phyloP scores from a whole-genome alignment of 139 green algal species.

The Tetraselmis chui region DNA sequence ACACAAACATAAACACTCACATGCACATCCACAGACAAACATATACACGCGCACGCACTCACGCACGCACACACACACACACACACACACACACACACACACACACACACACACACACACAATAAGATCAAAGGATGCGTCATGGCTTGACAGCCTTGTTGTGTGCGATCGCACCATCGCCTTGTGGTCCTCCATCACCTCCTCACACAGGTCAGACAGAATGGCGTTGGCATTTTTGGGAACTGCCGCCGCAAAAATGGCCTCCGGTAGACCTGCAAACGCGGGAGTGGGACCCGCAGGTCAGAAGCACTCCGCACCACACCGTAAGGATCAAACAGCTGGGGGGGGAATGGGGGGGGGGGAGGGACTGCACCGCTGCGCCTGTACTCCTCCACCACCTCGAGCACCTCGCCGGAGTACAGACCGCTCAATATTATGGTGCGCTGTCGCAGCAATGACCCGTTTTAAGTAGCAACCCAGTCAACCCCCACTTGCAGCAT shows the following conservation, averaged over 20 bases:
- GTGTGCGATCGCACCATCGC: not conserved
- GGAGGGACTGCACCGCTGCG: not conserved
- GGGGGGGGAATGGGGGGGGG: not conserved
- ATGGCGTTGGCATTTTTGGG: not conserved
- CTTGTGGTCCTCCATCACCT: not conserved
- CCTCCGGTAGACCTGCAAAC: not conserved
- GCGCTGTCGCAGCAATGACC: not conserved
- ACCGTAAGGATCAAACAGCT: too few relatives aligned
- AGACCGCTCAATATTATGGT: not conserved
- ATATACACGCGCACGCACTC: too few relatives aligned
- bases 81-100: too few relatives aligned
- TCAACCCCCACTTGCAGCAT: too few relatives aligned
- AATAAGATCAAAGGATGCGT: too few relatives aligned
- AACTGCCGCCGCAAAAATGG: not conserved
- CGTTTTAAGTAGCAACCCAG: not conserved
- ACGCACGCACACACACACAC: too few relatives aligned
- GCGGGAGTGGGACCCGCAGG: too few relatives aligned
- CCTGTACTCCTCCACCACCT: not conserved
- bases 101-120: too few relatives aligned
- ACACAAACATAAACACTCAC: too few relatives aligned
- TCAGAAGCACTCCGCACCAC: not conserved
- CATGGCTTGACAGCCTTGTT: too few relatives aligned
- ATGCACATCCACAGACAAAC: too few relatives aligned
- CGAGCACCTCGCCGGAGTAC: not conserved
- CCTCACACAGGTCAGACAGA: not conserved